A percentile compares a stretch with the other conserved stretches of the same genome.
Conservation (phyloP, 495 filamentous ascomycete genomes). For the Talaromyces borbonicus region DNA sequence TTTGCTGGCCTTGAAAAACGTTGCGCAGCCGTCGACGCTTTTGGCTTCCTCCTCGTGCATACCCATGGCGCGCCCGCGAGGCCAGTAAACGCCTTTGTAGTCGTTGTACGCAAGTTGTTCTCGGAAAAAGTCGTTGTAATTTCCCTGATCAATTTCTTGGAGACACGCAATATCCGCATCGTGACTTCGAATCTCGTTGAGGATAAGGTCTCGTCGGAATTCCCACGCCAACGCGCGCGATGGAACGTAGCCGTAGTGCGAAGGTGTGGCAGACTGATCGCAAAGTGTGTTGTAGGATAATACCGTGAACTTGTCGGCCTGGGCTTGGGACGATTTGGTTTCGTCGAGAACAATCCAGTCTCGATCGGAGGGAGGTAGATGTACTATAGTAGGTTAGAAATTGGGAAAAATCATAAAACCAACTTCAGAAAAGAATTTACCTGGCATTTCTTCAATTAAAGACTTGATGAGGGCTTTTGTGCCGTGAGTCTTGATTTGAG, state of each 20-base stretch:
- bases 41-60: slow-evolving; percentile 84
- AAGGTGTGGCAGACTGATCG: slow-evolving; percentile 75
- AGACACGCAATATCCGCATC: slow-evolving; percentile 84
- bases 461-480: slow-evolving; percentile 75
- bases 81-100: slow-evolving; percentile 90
- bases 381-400: slow-evolving; percentile 20
- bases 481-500: slow-evolving; percentile 72
- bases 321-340: slow-evolving; percentile 24
- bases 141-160: slow-evolving; percentile 85
- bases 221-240: slow-evolving; percentile 72
- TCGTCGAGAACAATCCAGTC: slow-evolving; percentile 63
- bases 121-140: slow-evolving; percentile 80
- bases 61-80: slow-evolving; percentile 75
- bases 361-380: slow-evolving; percentile 61
- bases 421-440: slow-evolving; percentile 40
- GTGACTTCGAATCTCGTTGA: slow-evolving; percentile 68
- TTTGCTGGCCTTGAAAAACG: slow-evolving; percentile 88
- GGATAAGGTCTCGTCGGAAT: slow-evolving; percentile 68
- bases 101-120: slow-evolving; percentile 70
- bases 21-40: slow-evolving; percentile 86
- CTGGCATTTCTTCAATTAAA: slow-evolving; percentile 71
- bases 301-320: slow-evolving; percentile 59
- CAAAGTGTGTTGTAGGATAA: slow-evolving; percentile 92
- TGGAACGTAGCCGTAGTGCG: slow-evolving; percentile 82
- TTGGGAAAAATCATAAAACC: slow-evolving; percentile 4